These are phyloP conservation scores for Aspergillus candidus DNA, from an alignment of 2,329 filamentous ascomycete genomes.

Conservation along the genomic window DNA sequence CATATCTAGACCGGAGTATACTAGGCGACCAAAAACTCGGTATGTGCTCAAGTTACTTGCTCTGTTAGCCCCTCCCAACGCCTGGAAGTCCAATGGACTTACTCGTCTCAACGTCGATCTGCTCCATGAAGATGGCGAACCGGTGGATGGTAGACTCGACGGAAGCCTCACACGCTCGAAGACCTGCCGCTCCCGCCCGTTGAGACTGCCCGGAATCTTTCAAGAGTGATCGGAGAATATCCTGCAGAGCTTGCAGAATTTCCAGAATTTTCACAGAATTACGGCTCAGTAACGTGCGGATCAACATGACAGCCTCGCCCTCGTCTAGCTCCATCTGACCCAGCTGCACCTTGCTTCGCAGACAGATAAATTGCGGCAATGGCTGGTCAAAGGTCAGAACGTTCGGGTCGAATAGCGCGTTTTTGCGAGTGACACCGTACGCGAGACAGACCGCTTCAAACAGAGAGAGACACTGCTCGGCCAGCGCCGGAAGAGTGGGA, in stretches of 20 bases:
- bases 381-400: conserved; percentile 19
- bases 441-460: conserved; percentile 23
- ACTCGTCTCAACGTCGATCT: conserved; percentile 16
- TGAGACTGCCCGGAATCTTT: conserved; percentile 10
- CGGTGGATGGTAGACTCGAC: conserved; percentile 19
- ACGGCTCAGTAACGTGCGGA: conserved; percentile 18
- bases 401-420: conserved; percentile 18
- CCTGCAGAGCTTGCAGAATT: conserved; percentile 17
- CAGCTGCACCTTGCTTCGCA: conserved; percentile 20
- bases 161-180: conserved; percentile 17
- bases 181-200: conserved; percentile 5
- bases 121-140: conserved; percentile 18
- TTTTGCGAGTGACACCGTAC: conserved; percentile 19
- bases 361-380: conserved; percentile 19
- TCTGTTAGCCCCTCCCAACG: neutral
- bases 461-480: conserved; percentile 27
- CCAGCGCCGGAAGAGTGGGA: conserved; percentile 37
- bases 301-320: conserved; percentile 16
- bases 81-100: neutral
- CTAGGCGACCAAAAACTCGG: too few species aligned
- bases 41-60: neutral
- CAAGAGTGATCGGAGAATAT: conserved; percentile 7
- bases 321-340: conserved; percentile 24
- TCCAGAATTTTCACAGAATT: conserved; percentile 18
- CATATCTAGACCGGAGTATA: too few species aligned